Evolutionary conservation across 345 rosid genomes (phyloP).

Genomic region (Eutrema japonicum): DNA sequence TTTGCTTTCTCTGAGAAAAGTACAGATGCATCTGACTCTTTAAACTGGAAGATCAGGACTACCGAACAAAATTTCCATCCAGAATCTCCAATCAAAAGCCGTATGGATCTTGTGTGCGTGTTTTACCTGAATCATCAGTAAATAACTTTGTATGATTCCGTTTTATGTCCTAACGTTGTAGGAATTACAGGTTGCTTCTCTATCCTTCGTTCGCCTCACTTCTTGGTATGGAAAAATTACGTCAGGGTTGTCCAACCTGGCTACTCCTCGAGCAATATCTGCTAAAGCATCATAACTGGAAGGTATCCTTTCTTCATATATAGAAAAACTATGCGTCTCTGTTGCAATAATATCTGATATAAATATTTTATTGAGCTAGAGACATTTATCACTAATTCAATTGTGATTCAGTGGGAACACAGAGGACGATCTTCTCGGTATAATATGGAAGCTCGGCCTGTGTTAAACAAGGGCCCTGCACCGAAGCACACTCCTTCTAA

Average conservation of each 20-base stretch:
- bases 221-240: constrained; percentile 94
- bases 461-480: constrained; percentile 49
- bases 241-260: constrained; percentile 93
- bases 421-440: constrained; percentile 70
- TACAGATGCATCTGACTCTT: constrained; percentile 52
- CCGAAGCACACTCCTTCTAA: constrained; percentile 68
- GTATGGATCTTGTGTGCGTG: constrained; percentile 94
- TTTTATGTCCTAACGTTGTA: constrained; percentile 34
- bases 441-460: constrained; percentile 57
- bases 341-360: constrained; percentile 21
- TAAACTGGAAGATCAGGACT: constrained; percentile 54
- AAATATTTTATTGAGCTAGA: constrained; percentile 11
- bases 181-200: constrained; percentile 70
- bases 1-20: constrained; percentile 89
- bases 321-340: constrained; percentile 18
- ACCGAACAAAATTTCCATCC: constrained; percentile 50
- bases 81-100: constrained; percentile 74
- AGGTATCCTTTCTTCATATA: constrained; percentile 53
- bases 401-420: constrained; percentile 86
- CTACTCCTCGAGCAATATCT: constrained; percentile 95
- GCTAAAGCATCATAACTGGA: constrained; percentile 82
- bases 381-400: constrained; percentile 45
- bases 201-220: constrained; percentile 90
- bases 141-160: constrained; percentile 14
- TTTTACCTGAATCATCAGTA: constrained; percentile 30